Evolutionary conservation across 2,329 filamentous ascomycete genomes (phyloP), one percentile per base, ranked within the genome.

Genomic region (Sporothrix humicola): DNA sequence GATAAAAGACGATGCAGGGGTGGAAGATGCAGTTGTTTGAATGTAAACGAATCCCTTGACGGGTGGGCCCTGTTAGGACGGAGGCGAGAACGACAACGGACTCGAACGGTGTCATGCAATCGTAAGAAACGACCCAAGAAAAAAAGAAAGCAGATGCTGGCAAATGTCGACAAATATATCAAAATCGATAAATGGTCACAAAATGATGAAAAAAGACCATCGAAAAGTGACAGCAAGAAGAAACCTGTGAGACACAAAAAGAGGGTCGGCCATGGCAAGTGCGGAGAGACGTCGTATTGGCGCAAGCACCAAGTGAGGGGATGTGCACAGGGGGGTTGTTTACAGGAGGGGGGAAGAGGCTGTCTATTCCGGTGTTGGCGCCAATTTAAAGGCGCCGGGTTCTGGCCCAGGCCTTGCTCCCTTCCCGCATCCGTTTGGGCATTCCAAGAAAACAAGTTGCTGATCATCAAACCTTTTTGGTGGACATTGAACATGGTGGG

Each of bases 161-260:
- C 4, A 48, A 48, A 37, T 37, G 31, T 37, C 31, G 2, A 37
- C 52, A 56, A 20, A 63, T 42, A n/a, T n/a, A 63, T 15, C 52
- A 8, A 8, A 42, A 44, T 3, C 3, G 31, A 23, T 46, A 46
- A 65, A 46, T 46, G n/a, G 42, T 13, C 59, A 65, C 17, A 26
- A 56, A 20, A 56, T 23, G 31, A 37, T 37, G 23, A n/a, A 56
- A 9, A 9, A 26, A 54, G 50, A 9, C 52, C 52, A 54, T 20
- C 31, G 5, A 37, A 37, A 54, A 54, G 52, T 54, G 58, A 12
- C 31, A 65, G 44, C 20, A 65, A 63, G 46, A 63, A 44, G 37
- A 63, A 63, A 63, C 31, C 58, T 65, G 37, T 65, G 17, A 65
- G 59, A 65, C 59, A 46, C 37, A 65, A 65, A 65, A 65, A 65